Percentiles rank a stretch among this genome's conserved stretches.
Conservation (phyloP, 805 yeast genomes). For the Brettanomyces nanus region DNA sequence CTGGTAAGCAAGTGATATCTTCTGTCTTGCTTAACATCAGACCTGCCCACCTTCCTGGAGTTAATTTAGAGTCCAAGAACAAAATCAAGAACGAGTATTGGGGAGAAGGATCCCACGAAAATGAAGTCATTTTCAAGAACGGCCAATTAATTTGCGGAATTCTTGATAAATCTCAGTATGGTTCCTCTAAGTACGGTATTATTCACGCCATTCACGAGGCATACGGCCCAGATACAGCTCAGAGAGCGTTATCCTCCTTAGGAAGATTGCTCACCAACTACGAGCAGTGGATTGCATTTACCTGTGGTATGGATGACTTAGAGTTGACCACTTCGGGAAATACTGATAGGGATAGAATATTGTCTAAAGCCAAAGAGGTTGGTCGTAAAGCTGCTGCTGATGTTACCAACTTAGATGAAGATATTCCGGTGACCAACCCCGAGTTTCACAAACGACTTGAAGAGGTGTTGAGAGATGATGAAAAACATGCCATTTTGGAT, state of each 20-base stretch:
- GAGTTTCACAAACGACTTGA: conserved; percentile 85
- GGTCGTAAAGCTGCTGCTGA: conserved; percentile 93
- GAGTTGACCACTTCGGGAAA: conserved; percentile 90
- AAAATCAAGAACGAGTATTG: conserved; percentile 93
- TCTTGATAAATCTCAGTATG: conserved; percentile 95
- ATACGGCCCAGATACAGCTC: conserved; percentile 87
- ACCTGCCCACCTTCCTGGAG: conserved; percentile 84
- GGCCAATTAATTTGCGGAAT: conserved; percentile 92
- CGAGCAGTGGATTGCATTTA: conserved; percentile 85
- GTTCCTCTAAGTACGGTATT: conserved; percentile 94
- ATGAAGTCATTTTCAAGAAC: conserved; percentile 72
- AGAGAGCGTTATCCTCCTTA: conserved; percentile 81
- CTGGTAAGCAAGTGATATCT: conserved; percentile 94
- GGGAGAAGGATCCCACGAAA: conserved; percentile 80
- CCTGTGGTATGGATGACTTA: conserved; percentile 99
- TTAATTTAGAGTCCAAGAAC: conserved; percentile 74
- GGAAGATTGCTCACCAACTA: conserved; percentile 94
- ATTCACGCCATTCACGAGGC: conserved; percentile 95
- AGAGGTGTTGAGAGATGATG: conserved; percentile 90
- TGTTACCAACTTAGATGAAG: conserved; percentile 72
- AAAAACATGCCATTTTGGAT: conserved; percentile 87
- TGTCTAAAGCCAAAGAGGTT: conserved; percentile 66
- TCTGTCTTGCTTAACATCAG: conserved; percentile 86
- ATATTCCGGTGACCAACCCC: conserved; percentile 40
- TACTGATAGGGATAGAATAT: conserved; percentile 74